phyloP scores from a whole-genome alignment of 768 basidiomycete genomes.

The Flagelloscypha sp. region DNA sequence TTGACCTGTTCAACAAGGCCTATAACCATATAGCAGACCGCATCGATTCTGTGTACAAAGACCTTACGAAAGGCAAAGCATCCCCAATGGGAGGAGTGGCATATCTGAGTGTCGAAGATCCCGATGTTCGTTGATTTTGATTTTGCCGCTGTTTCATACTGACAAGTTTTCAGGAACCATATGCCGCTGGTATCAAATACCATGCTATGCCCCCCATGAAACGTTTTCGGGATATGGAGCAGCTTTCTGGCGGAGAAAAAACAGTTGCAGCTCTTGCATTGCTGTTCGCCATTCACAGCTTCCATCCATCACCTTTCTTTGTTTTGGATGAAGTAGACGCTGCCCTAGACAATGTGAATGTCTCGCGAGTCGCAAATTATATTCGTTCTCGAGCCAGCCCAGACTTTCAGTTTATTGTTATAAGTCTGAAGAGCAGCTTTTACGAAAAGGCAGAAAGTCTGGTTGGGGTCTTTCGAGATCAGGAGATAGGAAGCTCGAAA shows the following conservation, averaged over 20 bases:
- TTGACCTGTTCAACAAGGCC: slow-evolving; percentile 89
- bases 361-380: slow-evolving; percentile 91
- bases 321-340: slow-evolving; percentile 99
- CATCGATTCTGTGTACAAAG: slow-evolving; percentile 96
- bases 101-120: slow-evolving; percentile 92
- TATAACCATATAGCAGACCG: slow-evolving; percentile 93
- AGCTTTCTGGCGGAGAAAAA: slow-evolving; percentile 96
- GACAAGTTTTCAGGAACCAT: slow-evolving; percentile 56
- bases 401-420: slow-evolving; percentile 92
- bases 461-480: slow-evolving; percentile 91
- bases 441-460: slow-evolving; percentile 87
- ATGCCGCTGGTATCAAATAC: slow-evolving; percentile 87
- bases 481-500: slow-evolving; percentile 86
- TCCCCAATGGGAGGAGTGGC: slow-evolving; percentile 94
- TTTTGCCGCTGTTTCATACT: slow-evolving; percentile 23
- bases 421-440: slow-evolving; percentile 89
- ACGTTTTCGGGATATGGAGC: slow-evolving; percentile 98
- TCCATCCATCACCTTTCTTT: slow-evolving; percentile 95
- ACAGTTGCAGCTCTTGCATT: slow-evolving; percentile 96
- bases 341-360: slow-evolving; percentile 97
- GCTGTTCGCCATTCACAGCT: slow-evolving; percentile 95
- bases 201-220: slow-evolving; percentile 99
- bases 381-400: slow-evolving; percentile 79
- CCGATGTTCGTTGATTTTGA: slow-evolving; percentile 57
- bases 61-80: slow-evolving; percentile 91